These are phyloP conservation scores for Solanum gracilifrons DNA, from an alignment of 257 asterid species.

Conservation along the genomic window DNA sequence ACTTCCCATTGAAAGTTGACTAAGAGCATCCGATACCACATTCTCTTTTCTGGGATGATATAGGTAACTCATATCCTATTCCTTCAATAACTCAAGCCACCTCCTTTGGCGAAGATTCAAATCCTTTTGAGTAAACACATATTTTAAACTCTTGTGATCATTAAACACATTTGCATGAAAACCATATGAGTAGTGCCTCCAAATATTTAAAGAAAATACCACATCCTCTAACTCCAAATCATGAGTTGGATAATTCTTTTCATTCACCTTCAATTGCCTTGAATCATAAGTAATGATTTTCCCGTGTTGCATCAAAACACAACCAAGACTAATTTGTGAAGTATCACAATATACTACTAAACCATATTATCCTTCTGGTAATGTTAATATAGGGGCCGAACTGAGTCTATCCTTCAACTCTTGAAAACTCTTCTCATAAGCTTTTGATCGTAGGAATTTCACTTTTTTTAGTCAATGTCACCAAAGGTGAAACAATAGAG, in stretches of 20 bases:
- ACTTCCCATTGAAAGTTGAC: not conserved
- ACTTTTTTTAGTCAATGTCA: not conserved
- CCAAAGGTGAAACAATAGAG: not conserved
- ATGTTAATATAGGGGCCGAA: not conserved
- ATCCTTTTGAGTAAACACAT: no score
- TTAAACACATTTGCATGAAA: not conserved
- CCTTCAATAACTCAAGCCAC: no score
- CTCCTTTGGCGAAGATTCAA: no score
- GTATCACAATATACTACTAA: not conserved
- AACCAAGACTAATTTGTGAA: not conserved
- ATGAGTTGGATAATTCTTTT: not conserved
- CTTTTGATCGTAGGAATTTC: no score
- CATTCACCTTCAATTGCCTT: no score
- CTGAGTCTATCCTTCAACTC: not conserved
- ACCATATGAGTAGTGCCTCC: not conserved
- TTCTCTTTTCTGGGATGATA: no score
- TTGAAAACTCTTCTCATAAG: not conserved
- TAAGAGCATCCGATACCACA: not conserved
- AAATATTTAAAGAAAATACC: not conserved
- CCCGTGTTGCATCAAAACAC: not conserved
- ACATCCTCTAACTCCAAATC: not conserved
- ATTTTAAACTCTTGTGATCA: not conserved
- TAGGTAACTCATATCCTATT: no score
- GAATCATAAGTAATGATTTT: no score
- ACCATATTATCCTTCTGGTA: not conserved